Conservation (phyloP, 2,329 filamentous ascomycete genomes). For the Aspergillus quadricinctus region DNA sequence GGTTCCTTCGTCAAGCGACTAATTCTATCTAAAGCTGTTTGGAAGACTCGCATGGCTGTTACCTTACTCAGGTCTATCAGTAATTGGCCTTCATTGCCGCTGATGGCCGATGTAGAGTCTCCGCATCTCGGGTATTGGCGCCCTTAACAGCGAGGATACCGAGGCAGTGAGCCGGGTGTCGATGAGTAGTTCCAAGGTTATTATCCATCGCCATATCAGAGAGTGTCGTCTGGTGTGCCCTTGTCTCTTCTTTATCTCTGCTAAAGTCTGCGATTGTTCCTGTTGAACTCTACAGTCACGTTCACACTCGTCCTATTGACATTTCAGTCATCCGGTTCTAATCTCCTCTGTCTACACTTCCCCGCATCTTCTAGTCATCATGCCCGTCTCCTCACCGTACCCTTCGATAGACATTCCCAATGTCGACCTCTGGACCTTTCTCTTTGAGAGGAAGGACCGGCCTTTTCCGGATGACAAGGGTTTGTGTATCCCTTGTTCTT, state of each 20-base stretch:
- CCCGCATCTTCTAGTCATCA: constrained; percentile 35
- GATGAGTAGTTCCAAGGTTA: not conserved
- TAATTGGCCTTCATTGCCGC: not conserved
- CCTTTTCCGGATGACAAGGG: constrained; percentile 69
- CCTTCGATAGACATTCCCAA: constrained; percentile 65
- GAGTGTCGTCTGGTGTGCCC: not conserved
- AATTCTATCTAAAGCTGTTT: not conserved
- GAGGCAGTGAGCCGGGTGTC: not conserved
- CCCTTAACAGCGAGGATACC: not conserved
- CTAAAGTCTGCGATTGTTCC: not conserved
- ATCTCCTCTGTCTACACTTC: constrained; percentile 5
- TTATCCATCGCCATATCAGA: not conserved
- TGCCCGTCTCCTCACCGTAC: constrained; percentile 69
- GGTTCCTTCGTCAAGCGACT: not conserved
- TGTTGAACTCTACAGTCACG: not conserved
- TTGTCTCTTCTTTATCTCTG: not conserved
- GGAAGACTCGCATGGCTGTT: too few relatives aligned
- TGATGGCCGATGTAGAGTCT: not conserved
- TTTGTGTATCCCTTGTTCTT: constrained; percentile 32
- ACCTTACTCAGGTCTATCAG: not conserved
- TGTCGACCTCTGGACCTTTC: constrained; percentile 71
- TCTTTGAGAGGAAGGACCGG: constrained; percentile 67
- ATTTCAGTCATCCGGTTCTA: not conserved
- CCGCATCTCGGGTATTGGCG: not conserved
- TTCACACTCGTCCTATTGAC: not conserved